Percentiles rank a stretch among this genome's conserved stretches.
Conservation (phyloP, 2,329 filamentous ascomycete species). For the Sphaceloma murrayae region DNA sequence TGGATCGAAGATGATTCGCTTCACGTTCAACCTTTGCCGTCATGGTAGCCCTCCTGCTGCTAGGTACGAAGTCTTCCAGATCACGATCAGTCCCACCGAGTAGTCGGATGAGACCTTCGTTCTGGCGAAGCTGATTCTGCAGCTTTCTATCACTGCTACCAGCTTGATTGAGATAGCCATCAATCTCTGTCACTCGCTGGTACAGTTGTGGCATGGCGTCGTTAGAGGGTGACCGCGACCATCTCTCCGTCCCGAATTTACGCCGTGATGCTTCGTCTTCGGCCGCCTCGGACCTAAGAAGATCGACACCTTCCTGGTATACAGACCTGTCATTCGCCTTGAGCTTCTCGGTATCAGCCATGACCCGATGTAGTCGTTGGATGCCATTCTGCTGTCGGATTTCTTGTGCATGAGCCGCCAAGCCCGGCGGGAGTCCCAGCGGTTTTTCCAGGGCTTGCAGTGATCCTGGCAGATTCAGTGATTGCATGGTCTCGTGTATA, state of each 20-base stretch:
- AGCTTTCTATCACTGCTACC: constrained; percentile 60
- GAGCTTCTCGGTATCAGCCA: constrained; percentile 85
- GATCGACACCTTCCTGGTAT: constrained; percentile 73
- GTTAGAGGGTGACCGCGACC: constrained; percentile 61
- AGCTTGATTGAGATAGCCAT: constrained; percentile 71
- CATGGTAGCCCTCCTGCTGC: constrained; percentile 67
- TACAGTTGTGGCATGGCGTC: constrained; percentile 65
- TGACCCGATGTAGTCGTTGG: constrained; percentile 63
- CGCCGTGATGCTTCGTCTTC: constrained; percentile 68
- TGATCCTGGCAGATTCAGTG: constrained; percentile 80
- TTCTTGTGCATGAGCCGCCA: constrained; percentile 87
- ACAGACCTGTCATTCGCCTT: constrained; percentile 66
- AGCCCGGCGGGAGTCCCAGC: constrained; percentile 71
- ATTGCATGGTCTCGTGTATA: constrained; percentile 68
- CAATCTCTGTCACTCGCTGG: constrained; percentile 65
- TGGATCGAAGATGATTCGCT: constrained; percentile 64
- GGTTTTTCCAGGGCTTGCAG: constrained; percentile 93
- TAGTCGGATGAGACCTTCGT: constrained; percentile 64
- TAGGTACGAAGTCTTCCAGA: constrained; percentile 82
- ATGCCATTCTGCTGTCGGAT: constrained; percentile 84
- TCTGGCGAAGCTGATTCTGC: constrained; percentile 66
- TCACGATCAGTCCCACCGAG: constrained; percentile 71
- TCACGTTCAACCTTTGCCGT: constrained; percentile 72
- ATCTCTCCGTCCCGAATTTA: constrained; percentile 80
- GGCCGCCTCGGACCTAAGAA: constrained; percentile 68